phyloP scores from a whole-genome alignment of 192 early-diverging fungal species.

The Podila horticola region DNA sequence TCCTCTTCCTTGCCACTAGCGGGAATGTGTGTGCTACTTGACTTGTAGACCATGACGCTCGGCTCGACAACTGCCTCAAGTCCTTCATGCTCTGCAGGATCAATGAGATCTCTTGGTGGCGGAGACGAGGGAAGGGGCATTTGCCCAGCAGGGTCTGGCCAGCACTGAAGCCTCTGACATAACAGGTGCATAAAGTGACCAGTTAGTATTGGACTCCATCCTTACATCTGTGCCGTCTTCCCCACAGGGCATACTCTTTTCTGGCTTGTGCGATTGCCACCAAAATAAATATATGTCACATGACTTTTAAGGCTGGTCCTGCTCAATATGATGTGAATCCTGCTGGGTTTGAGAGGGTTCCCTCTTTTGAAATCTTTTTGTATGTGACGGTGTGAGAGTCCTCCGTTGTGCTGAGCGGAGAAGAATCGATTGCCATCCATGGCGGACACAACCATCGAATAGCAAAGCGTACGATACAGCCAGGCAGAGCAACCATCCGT shows the following conservation, averaged over 20 bases:
- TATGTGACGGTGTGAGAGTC: conserved; percentile 5
- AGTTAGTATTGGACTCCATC: too few species aligned
- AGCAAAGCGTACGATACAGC: neutral
- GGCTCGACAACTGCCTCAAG: conserved; percentile 12
- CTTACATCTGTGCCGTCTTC: too few species aligned
- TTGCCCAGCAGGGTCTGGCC: conserved; percentile 76
- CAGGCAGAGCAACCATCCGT: neutral
- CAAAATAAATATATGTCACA: neutral
- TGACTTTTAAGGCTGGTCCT: neutral
- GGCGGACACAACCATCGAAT: neutral
- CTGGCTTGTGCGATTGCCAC: too few species aligned
- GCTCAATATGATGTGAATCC: too few species aligned
- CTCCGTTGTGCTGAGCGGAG: neutral
- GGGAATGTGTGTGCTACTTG: neutral
- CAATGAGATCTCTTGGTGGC: conserved; percentile 31
- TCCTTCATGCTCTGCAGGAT: conserved; percentile 22
- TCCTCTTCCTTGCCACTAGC: too few species aligned
- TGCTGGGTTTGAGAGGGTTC: conserved; percentile 1
- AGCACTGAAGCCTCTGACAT: conserved; percentile 51
- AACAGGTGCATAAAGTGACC: too few species aligned
- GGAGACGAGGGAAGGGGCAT: conserved; percentile 73
- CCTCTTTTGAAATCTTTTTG: conserved; percentile 6
- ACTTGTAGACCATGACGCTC: conserved; percentile 44
- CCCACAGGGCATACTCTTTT: too few species aligned
- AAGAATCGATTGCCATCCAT: neutral